Percentiles rank a stretch among this genome's conserved stretches.
phyloP scores from a whole-genome alignment of 768 basidiomycete genomes.

The Suillus variegatus region DNA sequence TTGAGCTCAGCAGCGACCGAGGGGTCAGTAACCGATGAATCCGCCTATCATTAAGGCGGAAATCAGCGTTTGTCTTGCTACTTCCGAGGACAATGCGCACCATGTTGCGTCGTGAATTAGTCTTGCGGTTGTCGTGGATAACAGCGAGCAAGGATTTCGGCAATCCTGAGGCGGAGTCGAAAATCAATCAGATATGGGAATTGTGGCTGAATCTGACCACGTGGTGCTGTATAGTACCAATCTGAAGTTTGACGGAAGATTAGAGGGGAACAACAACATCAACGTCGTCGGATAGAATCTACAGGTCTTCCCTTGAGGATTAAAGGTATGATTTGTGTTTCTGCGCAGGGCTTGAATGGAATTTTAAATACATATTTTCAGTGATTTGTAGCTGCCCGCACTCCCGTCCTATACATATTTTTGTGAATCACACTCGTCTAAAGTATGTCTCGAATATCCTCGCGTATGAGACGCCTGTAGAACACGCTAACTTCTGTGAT shows the following conservation, averaged over 20 bases:
- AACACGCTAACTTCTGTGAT: conserved; percentile 3
- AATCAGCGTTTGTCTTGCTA: conserved; percentile 2
- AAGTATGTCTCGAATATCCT: conserved; percentile 39
- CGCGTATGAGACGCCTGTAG: background rate
- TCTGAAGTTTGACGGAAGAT: conserved; percentile 13
- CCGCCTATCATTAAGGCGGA: conserved; percentile 57
- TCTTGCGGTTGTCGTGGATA: conserved; percentile 29
- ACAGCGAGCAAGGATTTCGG: conserved; percentile 15
- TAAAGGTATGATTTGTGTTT: conserved; percentile 51
- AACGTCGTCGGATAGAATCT: conserved; percentile 80
- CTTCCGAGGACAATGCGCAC: conserved; percentile 18
- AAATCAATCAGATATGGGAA: conserved; percentile 29
- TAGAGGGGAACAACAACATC: conserved; percentile 24
- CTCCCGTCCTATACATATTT: conserved; percentile 27
- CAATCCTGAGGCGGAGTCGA: conserved; percentile 22
- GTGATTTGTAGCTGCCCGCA: conserved; percentile 94
- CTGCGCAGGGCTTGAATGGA: background rate
- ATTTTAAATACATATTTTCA: conserved; percentile 28
- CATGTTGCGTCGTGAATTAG: conserved; percentile 33
- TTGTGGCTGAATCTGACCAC: conserved; percentile 44
- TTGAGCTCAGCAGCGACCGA: conserved; percentile 94
- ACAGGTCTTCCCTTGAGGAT: conserved; percentile 93
- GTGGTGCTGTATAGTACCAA: conserved; percentile 65
- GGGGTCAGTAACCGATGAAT: conserved; percentile 85
- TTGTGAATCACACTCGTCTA: conserved; percentile 29